Evolutionary conservation across 352 stramenopile species (phyloP).

Genomic region (Pythium aristosporum): DNA sequence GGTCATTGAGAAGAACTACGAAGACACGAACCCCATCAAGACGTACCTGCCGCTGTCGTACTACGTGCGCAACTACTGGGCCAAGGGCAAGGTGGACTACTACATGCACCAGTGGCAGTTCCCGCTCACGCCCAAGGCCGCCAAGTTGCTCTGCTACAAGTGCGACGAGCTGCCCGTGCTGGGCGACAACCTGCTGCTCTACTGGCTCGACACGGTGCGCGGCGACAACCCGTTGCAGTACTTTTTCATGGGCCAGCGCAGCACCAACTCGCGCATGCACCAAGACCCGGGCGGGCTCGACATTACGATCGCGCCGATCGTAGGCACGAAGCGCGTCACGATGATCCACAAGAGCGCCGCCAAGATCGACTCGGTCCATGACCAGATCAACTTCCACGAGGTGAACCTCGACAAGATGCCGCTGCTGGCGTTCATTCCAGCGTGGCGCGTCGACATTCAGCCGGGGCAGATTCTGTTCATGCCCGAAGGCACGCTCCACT

Average conservation of each 20-base stretch:
- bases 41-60: constrained; percentile 63
- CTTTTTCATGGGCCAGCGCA: constrained; percentile 93
- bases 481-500: constrained; percentile 92
- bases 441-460: constrained; percentile 86
- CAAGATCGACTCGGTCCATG: constrained; percentile 85
- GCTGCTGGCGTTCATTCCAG: constrained; percentile 84
- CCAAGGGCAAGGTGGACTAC: constrained; percentile 74
- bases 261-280: constrained; percentile 90
- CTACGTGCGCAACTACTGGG: constrained; percentile 84
- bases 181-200: constrained; percentile 90
- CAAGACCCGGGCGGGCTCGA: constrained; percentile 88
- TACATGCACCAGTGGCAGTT: constrained; percentile 97
- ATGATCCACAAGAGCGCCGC: constrained; percentile 73
- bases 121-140: constrained; percentile 69
- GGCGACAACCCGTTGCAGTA: constrained; percentile 93
- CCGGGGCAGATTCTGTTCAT: constrained; percentile 94
- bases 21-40: constrained; percentile 77
- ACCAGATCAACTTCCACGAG: constrained; percentile 77
- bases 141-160: constrained; percentile 81
- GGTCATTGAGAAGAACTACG: constrained; percentile 77
- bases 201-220: constrained; percentile 89
- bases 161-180: constrained; percentile 88
- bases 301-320: constrained; percentile 94
- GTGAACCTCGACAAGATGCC: constrained; percentile 86
- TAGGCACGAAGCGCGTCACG: constrained; percentile 75